phyloP scores from a whole-genome alignment of 352 stramenopile genomes.

The Phytophthora ohioensis region DNA sequence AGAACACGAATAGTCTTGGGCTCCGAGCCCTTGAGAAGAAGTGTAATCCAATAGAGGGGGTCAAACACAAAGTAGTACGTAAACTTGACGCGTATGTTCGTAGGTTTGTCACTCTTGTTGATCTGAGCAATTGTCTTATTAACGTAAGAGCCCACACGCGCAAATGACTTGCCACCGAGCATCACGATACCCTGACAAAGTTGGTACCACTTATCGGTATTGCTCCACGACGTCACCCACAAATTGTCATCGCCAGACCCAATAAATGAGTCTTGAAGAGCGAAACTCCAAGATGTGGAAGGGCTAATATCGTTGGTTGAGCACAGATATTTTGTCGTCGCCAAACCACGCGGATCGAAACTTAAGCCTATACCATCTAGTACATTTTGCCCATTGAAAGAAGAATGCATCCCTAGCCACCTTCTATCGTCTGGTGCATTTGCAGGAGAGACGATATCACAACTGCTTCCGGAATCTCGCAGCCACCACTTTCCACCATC shows the following conservation, averaged over 20 bases:
- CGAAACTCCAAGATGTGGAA: slow-evolving; percentile 53
- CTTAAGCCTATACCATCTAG: slow-evolving; percentile 49
- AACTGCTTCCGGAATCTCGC: slow-evolving; percentile 49
- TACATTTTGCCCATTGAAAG: slow-evolving; percentile 53
- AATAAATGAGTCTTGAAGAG: slow-evolving; percentile 67
- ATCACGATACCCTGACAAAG: slow-evolving; percentile 63
- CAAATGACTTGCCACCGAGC: slow-evolving; percentile 53
- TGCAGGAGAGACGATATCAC: slow-evolving; percentile 31
- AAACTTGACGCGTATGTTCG: slow-evolving; percentile 60
- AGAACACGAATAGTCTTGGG: slow-evolving; percentile 57
- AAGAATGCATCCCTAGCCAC: slow-evolving; percentile 68
- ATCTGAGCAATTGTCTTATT: slow-evolving; percentile 48
- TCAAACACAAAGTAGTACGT: slow-evolving; percentile 75
- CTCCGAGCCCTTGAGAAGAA: slow-evolving; percentile 43
- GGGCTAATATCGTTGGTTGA: slow-evolving; percentile 67
- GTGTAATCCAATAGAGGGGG: slow-evolving; percentile 37
- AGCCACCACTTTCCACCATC: slow-evolving; percentile 72
- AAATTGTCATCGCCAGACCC: slow-evolving; percentile 63
- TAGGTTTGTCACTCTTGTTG: slow-evolving; percentile 43
- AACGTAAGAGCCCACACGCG: slow-evolving; percentile 43
- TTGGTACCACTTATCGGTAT: slow-evolving; percentile 51
- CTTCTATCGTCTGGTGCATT: slow-evolving; percentile 40
- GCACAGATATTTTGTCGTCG: slow-evolving; percentile 62
- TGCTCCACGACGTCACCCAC: slow-evolving; percentile 62
- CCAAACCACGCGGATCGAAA: slow-evolving; percentile 56